phyloP scores from a whole-genome alignment of 768 basidiomycete genomes.

The Leccinum boreale region DNA sequence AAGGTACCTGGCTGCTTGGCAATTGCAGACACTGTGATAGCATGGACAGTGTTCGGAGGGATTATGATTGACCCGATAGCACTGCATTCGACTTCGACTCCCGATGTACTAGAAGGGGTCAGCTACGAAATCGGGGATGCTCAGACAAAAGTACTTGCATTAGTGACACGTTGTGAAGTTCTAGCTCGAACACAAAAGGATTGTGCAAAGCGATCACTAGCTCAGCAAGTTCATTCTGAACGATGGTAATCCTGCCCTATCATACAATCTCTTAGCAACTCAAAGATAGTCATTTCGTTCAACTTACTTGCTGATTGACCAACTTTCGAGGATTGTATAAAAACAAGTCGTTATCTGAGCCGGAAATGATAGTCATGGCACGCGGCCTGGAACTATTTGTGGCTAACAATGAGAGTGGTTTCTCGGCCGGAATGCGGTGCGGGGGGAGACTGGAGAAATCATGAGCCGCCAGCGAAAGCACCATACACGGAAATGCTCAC shows the following conservation, averaged over 20 bases:
- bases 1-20: constrained; percentile 66
- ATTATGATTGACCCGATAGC: constrained; percentile 57
- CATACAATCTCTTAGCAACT: not conserved
- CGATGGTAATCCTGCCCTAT: constrained; percentile 61
- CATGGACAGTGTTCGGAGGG: constrained; percentile 72
- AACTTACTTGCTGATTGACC: constrained; percentile 52
- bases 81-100: constrained; percentile 68
- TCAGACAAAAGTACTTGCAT: constrained; percentile 48
- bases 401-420: constrained; percentile 55
- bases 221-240: constrained; percentile 82
- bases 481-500: constrained; percentile 43
- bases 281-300: not conserved
- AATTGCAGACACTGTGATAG: constrained; percentile 66
- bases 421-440: constrained; percentile 71
- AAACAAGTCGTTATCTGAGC: constrained; percentile 73
- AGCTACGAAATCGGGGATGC: not conserved
- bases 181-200: constrained; percentile 89
- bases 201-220: constrained; percentile 84
- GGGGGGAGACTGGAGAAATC: constrained; percentile 55
- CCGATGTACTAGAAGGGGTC: constrained; percentile 64
- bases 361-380: constrained; percentile 46
- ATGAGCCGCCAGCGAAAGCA: not conserved
- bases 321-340: constrained; percentile 86
- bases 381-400: constrained; percentile 36
- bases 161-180: constrained; percentile 75